Evolutionary conservation across 2,329 filamentous ascomycete genomes (phyloP).

Genomic region (Fusarium veterinarium): DNA sequence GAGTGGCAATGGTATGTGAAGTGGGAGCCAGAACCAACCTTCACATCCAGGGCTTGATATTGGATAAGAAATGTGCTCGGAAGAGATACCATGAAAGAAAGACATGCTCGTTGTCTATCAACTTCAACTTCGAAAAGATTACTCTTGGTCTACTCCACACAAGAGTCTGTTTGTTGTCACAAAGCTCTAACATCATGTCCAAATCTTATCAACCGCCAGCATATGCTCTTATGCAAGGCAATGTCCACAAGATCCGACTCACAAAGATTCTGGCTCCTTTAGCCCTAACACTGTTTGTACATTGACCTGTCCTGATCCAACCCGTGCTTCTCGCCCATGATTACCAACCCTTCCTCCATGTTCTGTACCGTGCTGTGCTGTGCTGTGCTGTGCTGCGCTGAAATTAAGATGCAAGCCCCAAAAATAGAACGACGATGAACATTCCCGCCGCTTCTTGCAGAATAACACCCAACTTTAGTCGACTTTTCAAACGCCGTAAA

Average conservation of each 20-base stretch:
- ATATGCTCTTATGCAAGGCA: conserved; percentile 11
- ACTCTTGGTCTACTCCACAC: conserved; percentile 24
- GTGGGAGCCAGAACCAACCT: background rate
- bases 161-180: conserved; percentile 25
- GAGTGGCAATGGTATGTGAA: conserved; percentile 31
- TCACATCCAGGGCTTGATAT: no score
- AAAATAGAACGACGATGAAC: conserved; percentile 24
- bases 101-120: conserved; percentile 7
- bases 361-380: background rate
- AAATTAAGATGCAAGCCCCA: conserved; percentile 36
- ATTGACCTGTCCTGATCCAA: conserved; percentile 5
- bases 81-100: background rate
- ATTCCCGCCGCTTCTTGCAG: conserved; percentile 32
- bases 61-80: background rate
- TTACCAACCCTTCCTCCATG: conserved; percentile 20
- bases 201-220: conserved; percentile 13
- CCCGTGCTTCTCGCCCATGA: background rate
- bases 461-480: conserved; percentile 30
- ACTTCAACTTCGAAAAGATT: conserved; percentile 17
- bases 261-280: conserved; percentile 2
- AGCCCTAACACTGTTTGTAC: conserved; percentile 16
- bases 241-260: conserved; percentile 15
- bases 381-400: conserved; percentile 7
- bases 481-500: conserved; percentile 42
- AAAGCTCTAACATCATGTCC: conserved; percentile 22